Conservation (phyloP, 1,284 basidiomycete species). For the Grifola frondosa region DNA sequence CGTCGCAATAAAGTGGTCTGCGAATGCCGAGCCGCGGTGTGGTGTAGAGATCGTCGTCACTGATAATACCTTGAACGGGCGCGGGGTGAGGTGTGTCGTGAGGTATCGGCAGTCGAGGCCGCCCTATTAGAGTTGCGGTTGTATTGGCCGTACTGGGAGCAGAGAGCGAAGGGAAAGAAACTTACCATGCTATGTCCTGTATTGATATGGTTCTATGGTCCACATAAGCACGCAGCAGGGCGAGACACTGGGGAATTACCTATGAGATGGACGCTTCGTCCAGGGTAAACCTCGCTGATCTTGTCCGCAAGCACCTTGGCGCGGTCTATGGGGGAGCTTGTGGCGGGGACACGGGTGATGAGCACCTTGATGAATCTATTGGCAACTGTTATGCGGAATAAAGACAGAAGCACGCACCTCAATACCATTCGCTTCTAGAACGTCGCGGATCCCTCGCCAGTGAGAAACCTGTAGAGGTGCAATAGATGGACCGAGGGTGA, state of each 20-base stretch:
- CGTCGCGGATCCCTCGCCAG: slow-evolving; percentile 94
- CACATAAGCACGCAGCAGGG: slow-evolving; percentile 29
- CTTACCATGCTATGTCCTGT: slow-evolving; percentile 86
- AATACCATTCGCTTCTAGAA: slow-evolving; percentile 83
- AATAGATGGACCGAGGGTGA: slow-evolving; percentile 69
- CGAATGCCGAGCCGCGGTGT: slow-evolving; percentile 91
- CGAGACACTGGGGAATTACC: slow-evolving; percentile 40
- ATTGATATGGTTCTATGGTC: slow-evolving; percentile 20
- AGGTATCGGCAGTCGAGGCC: slow-evolving; percentile 93
- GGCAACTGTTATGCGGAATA: background rate
- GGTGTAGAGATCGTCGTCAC: slow-evolving; percentile 94
- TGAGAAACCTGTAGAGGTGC: slow-evolving; percentile 85
- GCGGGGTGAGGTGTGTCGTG: slow-evolving; percentile 64
- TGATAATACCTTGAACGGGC: slow-evolving; percentile 71
- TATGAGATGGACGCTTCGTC: slow-evolving; percentile 83
- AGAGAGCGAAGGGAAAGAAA: slow-evolving; percentile 2
- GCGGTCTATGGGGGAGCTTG: slow-evolving; percentile 81
- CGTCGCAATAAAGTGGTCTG: slow-evolving; percentile 86
- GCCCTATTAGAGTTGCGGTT: slow-evolving; percentile 50
- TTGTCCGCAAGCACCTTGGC: slow-evolving; percentile 83
- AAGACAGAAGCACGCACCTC: slow-evolving; percentile 39
- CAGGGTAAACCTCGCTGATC: slow-evolving; percentile 79
- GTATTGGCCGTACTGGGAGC: slow-evolving; percentile 10
- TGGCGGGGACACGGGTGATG: slow-evolving; percentile 90
- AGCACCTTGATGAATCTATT: slow-evolving; percentile 50